Conservation (phyloP, 495 filamentous ascomycete species). For the Penicillium turbatum region DNA sequence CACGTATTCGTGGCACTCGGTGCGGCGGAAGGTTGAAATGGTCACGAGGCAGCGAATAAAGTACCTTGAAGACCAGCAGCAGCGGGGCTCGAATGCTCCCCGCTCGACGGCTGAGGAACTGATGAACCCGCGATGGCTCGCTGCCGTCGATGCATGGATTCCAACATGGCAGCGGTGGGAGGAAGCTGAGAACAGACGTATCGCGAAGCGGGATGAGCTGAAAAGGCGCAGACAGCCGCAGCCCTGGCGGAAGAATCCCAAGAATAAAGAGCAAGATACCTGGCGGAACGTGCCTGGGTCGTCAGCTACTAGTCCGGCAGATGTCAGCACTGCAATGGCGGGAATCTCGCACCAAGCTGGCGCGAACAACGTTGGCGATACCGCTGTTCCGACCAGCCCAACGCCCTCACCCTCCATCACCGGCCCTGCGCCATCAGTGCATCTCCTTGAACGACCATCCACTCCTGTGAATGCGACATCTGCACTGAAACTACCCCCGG, state of each 20-base stretch:
- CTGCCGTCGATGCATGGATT: constrained; percentile 41
- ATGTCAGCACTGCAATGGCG: not conserved
- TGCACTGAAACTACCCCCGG: constrained; percentile 32
- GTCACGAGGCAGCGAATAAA: constrained; percentile 45
- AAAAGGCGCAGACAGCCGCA: constrained; percentile 36
- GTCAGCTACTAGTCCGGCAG: constrained; percentile 1
- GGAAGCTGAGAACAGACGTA: constrained; percentile 35
- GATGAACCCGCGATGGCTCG: constrained; percentile 41
- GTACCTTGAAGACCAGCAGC: constrained; percentile 35
- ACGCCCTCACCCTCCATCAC: constrained; percentile 3
- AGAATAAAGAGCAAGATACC: not conserved
- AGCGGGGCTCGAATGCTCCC: constrained; percentile 7
- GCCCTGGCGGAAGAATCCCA: not conserved
- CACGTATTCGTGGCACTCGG: constrained; percentile 46
- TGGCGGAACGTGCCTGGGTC: not conserved
- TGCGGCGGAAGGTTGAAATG: constrained; percentile 44
- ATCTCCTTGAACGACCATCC: constrained; percentile 2
- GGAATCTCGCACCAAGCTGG: not conserved
- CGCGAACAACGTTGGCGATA: not conserved
- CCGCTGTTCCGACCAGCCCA: constrained; percentile 1
- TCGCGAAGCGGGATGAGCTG: constrained; percentile 41
- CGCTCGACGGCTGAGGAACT: constrained; percentile 19
- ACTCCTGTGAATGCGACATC: not conserved
- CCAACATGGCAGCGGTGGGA: constrained; percentile 45
- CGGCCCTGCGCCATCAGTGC: not conserved